Base-by-base conservation (phyloP, 2,329 filamentous ascomycete species). In the Arthroderma uncinatum region DNA sequence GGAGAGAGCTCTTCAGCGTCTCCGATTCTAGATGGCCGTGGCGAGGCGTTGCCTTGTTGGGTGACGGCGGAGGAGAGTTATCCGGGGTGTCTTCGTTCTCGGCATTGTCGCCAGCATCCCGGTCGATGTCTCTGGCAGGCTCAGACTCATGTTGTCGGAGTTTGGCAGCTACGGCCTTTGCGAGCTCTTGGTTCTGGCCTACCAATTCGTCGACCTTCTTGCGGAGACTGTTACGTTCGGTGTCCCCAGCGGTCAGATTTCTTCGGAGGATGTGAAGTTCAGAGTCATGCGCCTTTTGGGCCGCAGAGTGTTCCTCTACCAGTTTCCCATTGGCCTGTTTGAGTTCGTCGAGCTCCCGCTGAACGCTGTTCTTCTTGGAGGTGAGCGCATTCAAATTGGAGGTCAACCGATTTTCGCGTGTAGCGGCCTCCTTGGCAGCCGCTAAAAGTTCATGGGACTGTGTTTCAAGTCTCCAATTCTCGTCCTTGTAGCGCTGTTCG, bases 401-500 rank as follows among this genome's bases (percentile, higher is more conserved):
- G 12, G 80, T 83, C 40, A 96, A 78, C 68, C 87, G 87, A 70
- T 89, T 87, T 71, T 96, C 90, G 60, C 86, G 86, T 67, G 93
- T 90, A 12, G 84, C 77, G 0, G 87, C 81, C 50, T 95, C 89
- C 67, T 85, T 89, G 61, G 86, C 81, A 14, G 82, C 78, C 6
- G 85, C 80, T 55, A 87, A 79, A 42, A 92, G 77, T 61, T 97
- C 91, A 65, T 95, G 93, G 21, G 94, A 80, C 65, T 90, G 88
- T 0, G 91, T 95, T 71, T 98, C 93, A 37, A 98, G 79, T 61
- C 87, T 92, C 93, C 93, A 98, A 70, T 97, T 98, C 71, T 97
- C 93, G 67, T 98, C 93, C 73, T 96, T 97, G 75, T 95, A 95
- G 55, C 89, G 85, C 66, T 94, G 87, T 70, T 98, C 93, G 68